Base-by-base conservation (phyloP, 2,329 filamentous ascomycete species). In the Salinomyces thailandicus region DNA sequence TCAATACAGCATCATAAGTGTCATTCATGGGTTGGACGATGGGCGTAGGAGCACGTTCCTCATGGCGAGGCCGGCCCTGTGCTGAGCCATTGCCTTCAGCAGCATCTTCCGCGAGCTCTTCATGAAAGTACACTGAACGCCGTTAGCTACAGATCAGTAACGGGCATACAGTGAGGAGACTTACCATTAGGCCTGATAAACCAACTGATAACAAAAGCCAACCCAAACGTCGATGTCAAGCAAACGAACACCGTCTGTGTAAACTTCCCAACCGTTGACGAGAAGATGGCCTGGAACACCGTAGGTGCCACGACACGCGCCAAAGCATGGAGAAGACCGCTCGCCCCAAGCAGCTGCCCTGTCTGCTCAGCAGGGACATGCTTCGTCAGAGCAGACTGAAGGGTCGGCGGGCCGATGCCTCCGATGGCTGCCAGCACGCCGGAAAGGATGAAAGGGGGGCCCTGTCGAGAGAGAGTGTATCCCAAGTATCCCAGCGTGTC, bases 281-380 rank as follows among this genome's bases (percentile, higher is more conserved):
- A 81, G 57, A 93, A 98, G 7, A 96, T 75, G 4, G 83, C 73
- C 52, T 91, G 93, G 61, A 95, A 93, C 1, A 89, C 54, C 0
- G 85, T 72, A 0, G 91, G 91, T 1, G 81, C 79, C 9, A 93
- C 57, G 2, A 96, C 77, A 43, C 86, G 71, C 3, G 83, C 75
- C 22, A 94, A 62, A 1, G 85, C 82, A 60, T 96, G 89, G 39
- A 96, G 62, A 43, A 96, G 67, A 0, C 89, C 91, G 12, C 80
- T 81, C 1, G 86, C 87, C 15, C 91, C 91, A 0, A 98, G 71
- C n/a, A 96, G 66, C 57, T 91, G 79, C 0, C 91, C 91, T 0
- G 91, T 80, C 31, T 75, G 74, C 45, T 91, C 82, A 0, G 77
- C 69, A 0, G 87, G 85, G 0, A 96, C 80, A 58, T 96, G 91